phyloP scores from a whole-genome alignment of 352 stramenopile species.

The Phytopythium sindhum region DNA sequence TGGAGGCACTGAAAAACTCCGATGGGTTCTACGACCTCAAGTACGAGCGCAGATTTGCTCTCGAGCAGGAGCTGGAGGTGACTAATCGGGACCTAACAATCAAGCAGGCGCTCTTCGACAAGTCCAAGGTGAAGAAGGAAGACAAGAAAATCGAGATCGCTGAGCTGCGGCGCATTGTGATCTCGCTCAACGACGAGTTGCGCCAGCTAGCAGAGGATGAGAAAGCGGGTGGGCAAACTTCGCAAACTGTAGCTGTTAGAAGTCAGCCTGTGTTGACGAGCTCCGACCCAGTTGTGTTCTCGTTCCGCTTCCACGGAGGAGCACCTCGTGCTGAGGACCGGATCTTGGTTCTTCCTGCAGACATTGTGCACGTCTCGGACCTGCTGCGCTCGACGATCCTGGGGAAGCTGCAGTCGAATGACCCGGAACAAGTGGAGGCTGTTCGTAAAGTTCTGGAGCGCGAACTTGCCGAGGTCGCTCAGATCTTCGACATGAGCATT shows the following conservation, averaged over 20 bases:
- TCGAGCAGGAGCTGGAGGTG: slow-evolving; percentile 41
- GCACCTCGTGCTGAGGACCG: slow-evolving; percentile 19
- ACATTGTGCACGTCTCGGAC: slow-evolving; percentile 43
- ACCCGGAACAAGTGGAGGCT: slow-evolving; percentile 24
- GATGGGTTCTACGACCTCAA: slow-evolving; percentile 24
- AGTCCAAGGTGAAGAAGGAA: slow-evolving; percentile 18
- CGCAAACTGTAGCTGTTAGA: not conserved
- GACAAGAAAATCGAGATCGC: slow-evolving; percentile 16
- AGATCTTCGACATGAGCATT: slow-evolving; percentile 28
- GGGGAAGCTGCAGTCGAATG: slow-evolving; percentile 44
- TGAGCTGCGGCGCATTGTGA: slow-evolving; percentile 9
- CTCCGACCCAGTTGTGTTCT: slow-evolving; percentile 23
- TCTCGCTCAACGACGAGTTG: slow-evolving; percentile 12
- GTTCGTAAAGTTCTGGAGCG: slow-evolving; percentile 27
- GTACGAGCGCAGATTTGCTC: slow-evolving; percentile 15
- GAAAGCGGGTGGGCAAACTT: not conserved
- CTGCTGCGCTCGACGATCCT: slow-evolving; percentile 43
- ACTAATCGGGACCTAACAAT: slow-evolving; percentile 17
- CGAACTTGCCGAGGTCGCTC: slow-evolving; percentile 32
- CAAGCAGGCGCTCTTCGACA: slow-evolving; percentile 4
- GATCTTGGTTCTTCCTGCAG: slow-evolving; percentile 43
- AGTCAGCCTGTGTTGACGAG: slow-evolving; percentile 12
- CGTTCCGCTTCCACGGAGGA: slow-evolving; percentile 29
- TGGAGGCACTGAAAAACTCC: slow-evolving; percentile 11
- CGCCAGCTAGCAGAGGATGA: not conserved